Evolutionary conservation across 371 early-diverging fungal genomes (phyloP), one percentile per base, ranked within the genome.

Genomic region (Actinomortierella ambigua): DNA sequence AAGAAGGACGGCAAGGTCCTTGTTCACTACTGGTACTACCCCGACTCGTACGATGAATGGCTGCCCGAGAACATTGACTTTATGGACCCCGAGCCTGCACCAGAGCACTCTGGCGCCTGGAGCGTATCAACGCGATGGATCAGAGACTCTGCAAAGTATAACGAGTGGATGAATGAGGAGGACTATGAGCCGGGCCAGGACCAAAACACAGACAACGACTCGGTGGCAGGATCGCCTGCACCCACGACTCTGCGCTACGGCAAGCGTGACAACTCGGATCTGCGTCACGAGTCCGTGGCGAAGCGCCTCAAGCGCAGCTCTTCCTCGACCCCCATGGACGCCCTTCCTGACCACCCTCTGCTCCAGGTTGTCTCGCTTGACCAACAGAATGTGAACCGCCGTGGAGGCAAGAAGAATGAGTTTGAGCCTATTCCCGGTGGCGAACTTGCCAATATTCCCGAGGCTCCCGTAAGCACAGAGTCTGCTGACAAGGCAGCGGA

Each of bases 11-110:
- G 80, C n/a, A 81, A 79, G 42, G 91, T 87, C 5, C 76, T 90
- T 6, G 82, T 94, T 0, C 94, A 94, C 69, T 89, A 91, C 87
- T 89, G 91, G 88, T 90, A 90, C 67, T 86, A 88, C 61, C 94
- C 94, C 4, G 92, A 91, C 63, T 92, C 94, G 5, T 87, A 88
- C 65, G 94, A 94, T 55, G 83, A 80, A 23, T 94, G 94, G 94
- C 65, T 92, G 9, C 70, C 82, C 3, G 88, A 89, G 28, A 81
- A 82, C 9, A 87, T 88, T 15, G 89, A 85, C 64, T 63, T 75
- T 15, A 82, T 81, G 20, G 90, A 90, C 55, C 87, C 89, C 13
- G 89, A 89, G 61, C 88, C 88, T 28, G 79, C 83, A 3, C 88
- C 86, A 2, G 80, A 82, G 24, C 89, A 87, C 53, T 63, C 65